Evolutionary conservation across 441 rosid species (phyloP), one percentile per base, ranked within the genome.

Genomic region (Euphorbia celastroides): DNA sequence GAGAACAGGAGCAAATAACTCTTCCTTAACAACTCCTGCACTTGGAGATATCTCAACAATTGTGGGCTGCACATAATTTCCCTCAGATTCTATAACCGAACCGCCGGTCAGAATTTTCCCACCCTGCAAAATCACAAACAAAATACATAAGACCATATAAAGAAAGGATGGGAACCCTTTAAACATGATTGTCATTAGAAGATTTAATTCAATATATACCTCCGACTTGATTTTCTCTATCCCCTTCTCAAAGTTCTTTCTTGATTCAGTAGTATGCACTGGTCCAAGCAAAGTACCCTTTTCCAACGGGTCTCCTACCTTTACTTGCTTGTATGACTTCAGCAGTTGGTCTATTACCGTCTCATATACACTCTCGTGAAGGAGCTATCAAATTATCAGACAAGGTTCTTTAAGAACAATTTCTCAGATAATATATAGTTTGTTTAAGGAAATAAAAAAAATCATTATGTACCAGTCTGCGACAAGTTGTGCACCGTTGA

Each of bases 401-500:
- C 31, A 71, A 50, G 13, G 13, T 13, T 44, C 17, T 44, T 44
- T 67, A 44, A 36, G 71, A 28, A 28, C 6, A 42, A 58, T 69
- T 41, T 16, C 38, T 16, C 51, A 50, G 10, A 51, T 52, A 31
- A 12, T 48, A 55, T 38, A 51, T 52, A 58, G 26, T 38, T 66
- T 13, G 22, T 66, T 59, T 50, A 70, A 74, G 17, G 1, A 77
- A 67, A 71, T 56, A 50, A 20, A 34, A 44, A 44, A 34, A 17
- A 51, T 19, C 68, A 44, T 1, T 22, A 55, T 44, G 25, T 89
- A 94, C 98, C 98, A 94, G 99, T 74, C 99, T 83, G 74, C 98
- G 99, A 71, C 97, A 92, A 61, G 99, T 89, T 70, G 99, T 91
- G 86, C 97, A 92, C 70, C 99, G 90, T 70, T 92, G 99, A 56